Conservation (phyloP, 148 eudicot genomes). For the Heliosperma pusillum region DNA sequence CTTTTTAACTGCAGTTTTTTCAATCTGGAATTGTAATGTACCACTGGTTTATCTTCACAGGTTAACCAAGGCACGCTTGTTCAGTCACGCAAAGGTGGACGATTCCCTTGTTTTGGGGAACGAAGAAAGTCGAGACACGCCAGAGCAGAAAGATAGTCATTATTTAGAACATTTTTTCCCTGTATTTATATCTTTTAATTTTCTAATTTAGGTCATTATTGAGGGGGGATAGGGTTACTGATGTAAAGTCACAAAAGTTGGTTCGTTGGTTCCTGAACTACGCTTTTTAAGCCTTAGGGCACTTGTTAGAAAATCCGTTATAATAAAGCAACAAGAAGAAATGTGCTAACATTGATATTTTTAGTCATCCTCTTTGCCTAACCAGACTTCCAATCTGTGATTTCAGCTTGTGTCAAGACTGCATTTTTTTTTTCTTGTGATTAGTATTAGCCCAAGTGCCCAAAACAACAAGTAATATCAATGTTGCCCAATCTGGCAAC, state of each 20-base stretch:
- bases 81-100: constrained; percentile 41
- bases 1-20: neutral
- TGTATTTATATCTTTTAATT: constrained; percentile 19
- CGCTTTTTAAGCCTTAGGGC: constrained; percentile 9
- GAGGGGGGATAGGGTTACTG: constrained; percentile 14
- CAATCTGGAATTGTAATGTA: neutral
- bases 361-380: neutral
- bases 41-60: constrained; percentile 27
- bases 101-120: constrained; percentile 67
- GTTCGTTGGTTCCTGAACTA: constrained; percentile 23
- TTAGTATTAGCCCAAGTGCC: too few species aligned
- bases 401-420: neutral
- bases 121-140: constrained; percentile 44
- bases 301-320: too few species aligned
- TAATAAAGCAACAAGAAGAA: neutral
- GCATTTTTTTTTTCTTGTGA: neutral
- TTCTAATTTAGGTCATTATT: constrained; percentile 20
- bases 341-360: neutral
- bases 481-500: too few species aligned
- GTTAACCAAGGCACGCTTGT: constrained; percentile 47
- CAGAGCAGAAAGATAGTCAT: constrained; percentile 21
- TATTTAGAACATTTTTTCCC: constrained; percentile 1
- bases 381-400: neutral
- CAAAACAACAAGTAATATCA: too few species aligned
- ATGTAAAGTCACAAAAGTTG: constrained; percentile 15